These are phyloP conservation scores for Zygnema cylindricum DNA, from an alignment of 139 green algal genomes.

Conservation along the genomic window DNA sequence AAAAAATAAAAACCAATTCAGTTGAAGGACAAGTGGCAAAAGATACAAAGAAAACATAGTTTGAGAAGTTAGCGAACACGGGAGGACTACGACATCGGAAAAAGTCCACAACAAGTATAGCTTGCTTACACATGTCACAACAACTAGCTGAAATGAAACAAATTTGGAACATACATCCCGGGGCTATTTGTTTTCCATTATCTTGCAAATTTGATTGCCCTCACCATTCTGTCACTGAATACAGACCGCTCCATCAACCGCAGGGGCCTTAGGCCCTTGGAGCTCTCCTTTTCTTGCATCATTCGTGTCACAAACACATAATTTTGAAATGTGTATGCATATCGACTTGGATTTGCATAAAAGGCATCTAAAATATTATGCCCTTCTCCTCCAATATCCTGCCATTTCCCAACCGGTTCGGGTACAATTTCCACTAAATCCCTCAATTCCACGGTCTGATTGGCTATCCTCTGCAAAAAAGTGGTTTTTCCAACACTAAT, in stretches of 20 bases:
- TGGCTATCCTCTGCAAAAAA: conserved; percentile 79
- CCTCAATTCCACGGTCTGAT: conserved; percentile 55
- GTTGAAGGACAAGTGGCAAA: too few species aligned
- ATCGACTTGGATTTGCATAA: conserved; percentile 84
- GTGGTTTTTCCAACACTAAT: conserved; percentile 94
- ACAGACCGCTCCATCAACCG: conserved; percentile 91
- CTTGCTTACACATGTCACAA: too few species aligned
- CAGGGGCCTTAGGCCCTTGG: conserved; percentile 63
- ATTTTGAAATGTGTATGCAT: conserved; percentile 97
- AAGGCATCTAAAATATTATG: conserved; percentile 92
- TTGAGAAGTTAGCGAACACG: too few species aligned
- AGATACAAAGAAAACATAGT: too few species aligned
- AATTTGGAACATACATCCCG: too few species aligned
- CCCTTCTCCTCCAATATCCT: conserved; percentile 68
- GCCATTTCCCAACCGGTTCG: conserved; percentile 94
- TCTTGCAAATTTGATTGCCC: too few species aligned
- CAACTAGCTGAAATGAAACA: too few species aligned
- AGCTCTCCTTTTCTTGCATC: conserved; percentile 74
- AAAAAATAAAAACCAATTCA: neutral
- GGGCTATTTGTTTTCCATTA: too few species aligned
- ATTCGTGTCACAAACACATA: conserved; percentile 92
- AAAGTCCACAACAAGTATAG: too few species aligned
- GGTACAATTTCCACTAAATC: conserved; percentile 83
- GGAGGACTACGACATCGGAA: too few species aligned
- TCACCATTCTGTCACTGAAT: conserved; percentile 93